Base-by-base conservation (phyloP, 176 grass and related monocot species). In the Musa troglodytarum region DNA sequence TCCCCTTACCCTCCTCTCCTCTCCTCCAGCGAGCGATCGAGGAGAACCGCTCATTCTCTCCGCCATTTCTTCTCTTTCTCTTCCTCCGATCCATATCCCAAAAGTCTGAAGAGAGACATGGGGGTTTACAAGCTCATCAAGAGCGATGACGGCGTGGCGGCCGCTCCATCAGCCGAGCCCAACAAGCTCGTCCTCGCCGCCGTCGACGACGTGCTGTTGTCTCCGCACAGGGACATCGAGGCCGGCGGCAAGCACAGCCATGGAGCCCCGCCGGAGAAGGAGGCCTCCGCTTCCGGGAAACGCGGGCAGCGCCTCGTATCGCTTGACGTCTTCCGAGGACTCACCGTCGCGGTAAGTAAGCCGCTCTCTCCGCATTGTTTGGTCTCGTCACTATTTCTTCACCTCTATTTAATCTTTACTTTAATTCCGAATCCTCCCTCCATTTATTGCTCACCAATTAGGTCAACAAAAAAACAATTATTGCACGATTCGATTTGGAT, bases 301-400 rank as follows among this genome's bases (percentile, higher is more conserved):
- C 4, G 10, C 19, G 21, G 9, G 6, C 80, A 65, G 52, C 89
- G 92, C 0, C 89, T 96, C 21, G 54, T 73, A n/a, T 96, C 92
- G 1, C 87, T 96, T 28, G 92, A 96, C 56, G 92, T 96, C 77
- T 96, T 96, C 76, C 83, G 89, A 4, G 86, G 92, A 6, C 73
- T 92, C 81, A 92, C 89, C 52, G 89, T 96, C 1, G 72, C 79
- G 78, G 92, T 96, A 68, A 75, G 86, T 72, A 11, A 1, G 12
- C 59, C 6, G 29, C 50, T 65, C 25, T 8, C 79, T 28, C 9
- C 13, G 8, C 12, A 3, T 67, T 49, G 65, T 69, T 70, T 29
- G 20, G 57, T 28, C 10, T 69, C 14, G 68, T 62, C 66, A 11
- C 19, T 14, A 69, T 69, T 34, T 62, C 2, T 52, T 68, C 58